phyloP scores from a whole-genome alignment of 345 rosid species.

The Dimocarpus longan region DNA sequence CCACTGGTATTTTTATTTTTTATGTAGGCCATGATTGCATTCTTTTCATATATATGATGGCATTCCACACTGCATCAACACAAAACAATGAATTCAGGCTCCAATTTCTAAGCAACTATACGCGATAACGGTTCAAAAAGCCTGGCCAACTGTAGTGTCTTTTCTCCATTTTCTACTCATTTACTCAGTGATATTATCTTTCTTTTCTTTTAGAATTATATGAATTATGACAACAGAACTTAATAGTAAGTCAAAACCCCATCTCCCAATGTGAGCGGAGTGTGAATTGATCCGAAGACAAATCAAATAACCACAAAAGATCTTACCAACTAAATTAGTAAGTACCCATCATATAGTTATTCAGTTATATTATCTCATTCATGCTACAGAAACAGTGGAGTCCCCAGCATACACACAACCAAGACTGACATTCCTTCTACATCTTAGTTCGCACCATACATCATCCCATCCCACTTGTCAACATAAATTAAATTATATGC shows the following conservation, averaged over 20 bases:
- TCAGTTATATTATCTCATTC: background rate
- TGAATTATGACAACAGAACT: background rate
- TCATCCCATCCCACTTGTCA: background rate
- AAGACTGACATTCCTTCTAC: background rate
- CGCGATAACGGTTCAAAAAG: background rate
- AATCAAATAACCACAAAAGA: background rate
- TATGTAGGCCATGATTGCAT: slow-evolving; percentile 54
- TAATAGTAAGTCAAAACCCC: background rate
- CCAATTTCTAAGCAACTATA: slow-evolving; percentile 8
- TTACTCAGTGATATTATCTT: background rate
- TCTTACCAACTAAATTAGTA: background rate
- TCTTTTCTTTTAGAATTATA: background rate
- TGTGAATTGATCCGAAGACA: background rate
- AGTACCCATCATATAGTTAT: background rate
- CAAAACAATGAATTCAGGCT: slow-evolving; percentile 6
- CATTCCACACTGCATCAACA: slow-evolving; percentile 63
- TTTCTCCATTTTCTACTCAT: background rate
- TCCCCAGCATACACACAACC: background rate
- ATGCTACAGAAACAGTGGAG: background rate
- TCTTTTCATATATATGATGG: slow-evolving; percentile 82
- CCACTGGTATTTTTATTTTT: slow-evolving; percentile 31
- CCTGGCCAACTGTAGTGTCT: too few relatives aligned
- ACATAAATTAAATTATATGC: background rate
- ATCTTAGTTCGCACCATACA: background rate
- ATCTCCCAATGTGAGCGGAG: background rate